phyloP scores from a whole-genome alignment of 257 asterid genomes.

The Solanum clarkiae region DNA sequence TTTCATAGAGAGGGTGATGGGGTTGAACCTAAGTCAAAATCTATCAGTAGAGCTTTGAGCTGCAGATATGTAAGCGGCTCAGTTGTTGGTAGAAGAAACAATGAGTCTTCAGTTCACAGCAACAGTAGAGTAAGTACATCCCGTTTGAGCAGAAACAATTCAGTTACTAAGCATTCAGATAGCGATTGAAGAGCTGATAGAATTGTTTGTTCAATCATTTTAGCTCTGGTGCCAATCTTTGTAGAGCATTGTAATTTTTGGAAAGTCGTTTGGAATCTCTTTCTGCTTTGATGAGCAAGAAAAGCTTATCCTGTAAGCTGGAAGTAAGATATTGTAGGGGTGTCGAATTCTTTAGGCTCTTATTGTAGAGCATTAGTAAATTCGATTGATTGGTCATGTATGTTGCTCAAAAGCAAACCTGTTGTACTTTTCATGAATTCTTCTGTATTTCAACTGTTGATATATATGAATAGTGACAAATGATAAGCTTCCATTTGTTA shows the following conservation, averaged over 20 bases:
- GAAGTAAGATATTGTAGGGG: constrained; percentile 16
- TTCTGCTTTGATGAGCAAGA: constrained; percentile 4
- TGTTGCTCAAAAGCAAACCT: constrained; percentile 13
- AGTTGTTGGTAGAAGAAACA: constrained; percentile 17
- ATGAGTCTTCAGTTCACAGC: constrained; percentile 11
- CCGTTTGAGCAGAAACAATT: constrained; percentile 8
- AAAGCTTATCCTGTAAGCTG: constrained; percentile 14
- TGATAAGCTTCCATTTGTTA: background rate
- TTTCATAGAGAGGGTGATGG: background rate
- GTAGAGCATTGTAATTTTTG: background rate
- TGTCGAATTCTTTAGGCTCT: constrained; percentile 12
- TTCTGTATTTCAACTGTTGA: constrained; percentile 7
- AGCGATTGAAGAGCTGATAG: background rate
- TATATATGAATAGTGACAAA: constrained; percentile 4
- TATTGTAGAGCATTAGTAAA: background rate
- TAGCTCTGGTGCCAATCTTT: constrained; percentile 11
- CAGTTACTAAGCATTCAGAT: constrained; percentile 19
- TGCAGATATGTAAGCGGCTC: constrained; percentile 33
- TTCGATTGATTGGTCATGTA: background rate
- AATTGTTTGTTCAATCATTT: constrained; percentile 6
- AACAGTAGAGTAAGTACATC: constrained; percentile 17
- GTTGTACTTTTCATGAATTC: constrained; percentile 2
- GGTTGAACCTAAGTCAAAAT: constrained; percentile 5
- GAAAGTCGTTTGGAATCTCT: background rate
- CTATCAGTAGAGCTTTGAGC: constrained; percentile 25